Conservation (phyloP, 2,329 filamentous ascomycete genomes). For the Penicillium paneum region DNA sequence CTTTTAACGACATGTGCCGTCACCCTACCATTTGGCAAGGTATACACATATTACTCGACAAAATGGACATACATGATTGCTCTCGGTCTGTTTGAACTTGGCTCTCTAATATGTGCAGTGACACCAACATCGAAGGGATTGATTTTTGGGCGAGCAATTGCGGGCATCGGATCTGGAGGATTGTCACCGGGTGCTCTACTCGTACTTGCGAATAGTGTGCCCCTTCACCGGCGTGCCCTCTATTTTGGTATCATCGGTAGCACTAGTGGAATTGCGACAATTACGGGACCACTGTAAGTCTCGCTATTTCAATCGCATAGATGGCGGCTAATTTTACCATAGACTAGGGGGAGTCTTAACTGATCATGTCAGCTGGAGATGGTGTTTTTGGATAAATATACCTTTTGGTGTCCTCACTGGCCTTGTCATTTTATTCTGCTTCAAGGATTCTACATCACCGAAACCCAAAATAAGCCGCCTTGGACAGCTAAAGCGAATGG, state of each 20-base stretch:
- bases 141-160: conserved; percentile 43
- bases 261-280: conserved; percentile 44
- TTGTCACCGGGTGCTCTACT: conserved; percentile 41
- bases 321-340: background rate
- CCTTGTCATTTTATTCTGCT: conserved; percentile 34
- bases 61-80: conserved; percentile 45
- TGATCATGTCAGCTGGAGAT: conserved; percentile 42
- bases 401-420: conserved; percentile 34
- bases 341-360: conserved; percentile 46
- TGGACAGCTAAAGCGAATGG: conserved; percentile 33
- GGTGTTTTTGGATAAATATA: conserved; percentile 45
- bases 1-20: conserved; percentile 45
- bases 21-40: conserved; percentile 43
- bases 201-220: conserved; percentile 41
- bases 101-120: conserved; percentile 39
- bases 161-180: conserved; percentile 40
- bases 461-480: conserved; percentile 19
- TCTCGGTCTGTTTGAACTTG: conserved; percentile 43
- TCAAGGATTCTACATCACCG: conserved; percentile 25
- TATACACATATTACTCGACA: conserved; percentile 44
- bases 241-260: conserved; percentile 43
- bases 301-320: too few species aligned
- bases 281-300: conserved; percentile 40
- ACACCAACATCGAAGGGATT: conserved; percentile 39
- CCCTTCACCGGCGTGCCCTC: conserved; percentile 40